phyloP scores from a whole-genome alignment of 805 yeast species.

The Pichia phayaonensis region DNA sequence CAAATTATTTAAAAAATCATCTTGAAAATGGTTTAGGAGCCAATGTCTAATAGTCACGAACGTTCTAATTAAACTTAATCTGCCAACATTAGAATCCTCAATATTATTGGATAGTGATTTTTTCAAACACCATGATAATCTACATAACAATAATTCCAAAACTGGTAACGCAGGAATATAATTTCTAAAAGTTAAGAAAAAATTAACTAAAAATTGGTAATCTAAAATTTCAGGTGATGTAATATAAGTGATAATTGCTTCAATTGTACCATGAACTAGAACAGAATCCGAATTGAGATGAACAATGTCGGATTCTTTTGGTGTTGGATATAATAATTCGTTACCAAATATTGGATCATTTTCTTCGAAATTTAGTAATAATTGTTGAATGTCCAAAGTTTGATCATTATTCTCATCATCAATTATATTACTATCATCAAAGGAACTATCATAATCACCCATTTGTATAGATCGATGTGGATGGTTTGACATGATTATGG shows the following conservation, averaged over 20 bases:
- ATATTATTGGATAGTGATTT: slow-evolving; percentile 12
- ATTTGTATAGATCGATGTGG: background rate
- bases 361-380: slow-evolving; percentile 23
- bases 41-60: slow-evolving; percentile 87
- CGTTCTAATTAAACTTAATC: slow-evolving; percentile 65
- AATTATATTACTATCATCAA: background rate
- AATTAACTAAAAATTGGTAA: slow-evolving; percentile 74
- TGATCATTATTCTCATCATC: background rate
- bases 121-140: slow-evolving; percentile 68
- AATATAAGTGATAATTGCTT: slow-evolving; percentile 46
- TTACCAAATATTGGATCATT: slow-evolving; percentile 31
- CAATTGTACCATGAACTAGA: slow-evolving; percentile 24
- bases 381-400: slow-evolving; percentile 11
- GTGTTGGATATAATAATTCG: slow-evolving; percentile 27
- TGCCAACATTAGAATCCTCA: slow-evolving; percentile 42
- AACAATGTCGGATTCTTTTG: slow-evolving; percentile 26
- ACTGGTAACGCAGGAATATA: slow-evolving; percentile 55
- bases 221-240: slow-evolving; percentile 72
- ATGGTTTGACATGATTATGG: background rate
- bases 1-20: slow-evolving; percentile 61
- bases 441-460: background rate
- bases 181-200: slow-evolving; percentile 74
- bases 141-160: slow-evolving; percentile 50
- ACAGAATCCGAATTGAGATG: slow-evolving; percentile 12
- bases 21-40: slow-evolving; percentile 78